Evolutionary conservation across 2,329 filamentous ascomycete species (phyloP).

Genomic region (Pyrenophora tritici-repentis): DNA sequence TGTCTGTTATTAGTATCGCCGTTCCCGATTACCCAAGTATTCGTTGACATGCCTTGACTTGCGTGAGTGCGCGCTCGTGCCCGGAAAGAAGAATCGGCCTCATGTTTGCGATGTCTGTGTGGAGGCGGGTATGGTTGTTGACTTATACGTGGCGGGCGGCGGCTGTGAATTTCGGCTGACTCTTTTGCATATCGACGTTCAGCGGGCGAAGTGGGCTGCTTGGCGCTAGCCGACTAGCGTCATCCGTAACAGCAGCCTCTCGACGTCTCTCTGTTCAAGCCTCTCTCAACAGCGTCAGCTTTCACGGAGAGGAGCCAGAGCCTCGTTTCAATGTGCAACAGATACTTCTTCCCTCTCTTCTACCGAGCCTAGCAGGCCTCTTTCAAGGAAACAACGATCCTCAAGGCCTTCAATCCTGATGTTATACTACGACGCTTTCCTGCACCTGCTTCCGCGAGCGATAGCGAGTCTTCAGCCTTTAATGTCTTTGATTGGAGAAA

Average conservation of each 20-base stretch:
- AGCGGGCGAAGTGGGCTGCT: slow-evolving; percentile 38
- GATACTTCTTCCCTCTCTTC: too few relatives aligned
- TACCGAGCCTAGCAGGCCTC: too few relatives aligned
- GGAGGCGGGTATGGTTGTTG: slow-evolving; percentile 23
- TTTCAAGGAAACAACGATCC: too few relatives aligned
- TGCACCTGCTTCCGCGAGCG: too few relatives aligned
- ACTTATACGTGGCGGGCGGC: slow-evolving; percentile 27
- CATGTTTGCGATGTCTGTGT: slow-evolving; percentile 61
- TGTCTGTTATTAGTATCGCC: slow-evolving; percentile 4
- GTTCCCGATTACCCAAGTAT: not conserved
- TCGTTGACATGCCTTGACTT: slow-evolving; percentile 66
- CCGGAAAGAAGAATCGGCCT: slow-evolving; percentile 94
- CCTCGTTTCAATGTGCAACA: too few relatives aligned
- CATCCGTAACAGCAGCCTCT: slow-evolving; percentile 4
- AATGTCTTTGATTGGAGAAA: too few relatives aligned
- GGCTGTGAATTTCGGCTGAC: slow-evolving; percentile 37
- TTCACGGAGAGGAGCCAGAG: not conserved
- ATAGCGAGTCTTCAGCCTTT: too few relatives aligned
- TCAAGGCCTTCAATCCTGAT: too few relatives aligned
- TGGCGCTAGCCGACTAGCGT: slow-evolving; percentile 29
- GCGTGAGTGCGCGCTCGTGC: slow-evolving; percentile 94
- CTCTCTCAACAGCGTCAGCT: not conserved
- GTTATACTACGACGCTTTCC: too few relatives aligned
- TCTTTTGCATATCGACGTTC: slow-evolving; percentile 34
- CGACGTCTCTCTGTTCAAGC: not conserved